Evolutionary conservation across 139 green algal species (phyloP).

Genomic region (Volvox africanus): DNA sequence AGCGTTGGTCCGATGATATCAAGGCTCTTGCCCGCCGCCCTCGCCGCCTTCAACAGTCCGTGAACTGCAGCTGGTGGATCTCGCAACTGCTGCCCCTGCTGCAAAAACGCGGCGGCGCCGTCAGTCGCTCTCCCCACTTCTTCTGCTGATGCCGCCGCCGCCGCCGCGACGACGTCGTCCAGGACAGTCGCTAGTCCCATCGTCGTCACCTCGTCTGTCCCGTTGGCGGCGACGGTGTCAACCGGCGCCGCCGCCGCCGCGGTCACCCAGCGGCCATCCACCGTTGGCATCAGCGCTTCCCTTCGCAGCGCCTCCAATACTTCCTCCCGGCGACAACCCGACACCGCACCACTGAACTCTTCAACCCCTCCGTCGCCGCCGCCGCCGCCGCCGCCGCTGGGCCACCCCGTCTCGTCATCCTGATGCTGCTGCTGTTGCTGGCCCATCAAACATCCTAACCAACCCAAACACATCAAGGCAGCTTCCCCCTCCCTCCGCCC

Average conservation of each 20-base stretch:
- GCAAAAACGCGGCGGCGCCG: too few relatives aligned
- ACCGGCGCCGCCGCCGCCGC: neutral
- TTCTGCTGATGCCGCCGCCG: neutral
- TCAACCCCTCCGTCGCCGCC: neutral
- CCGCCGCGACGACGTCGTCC: neutral
- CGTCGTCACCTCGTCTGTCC: neutral
- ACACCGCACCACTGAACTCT: neutral
- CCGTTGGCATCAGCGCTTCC: conserved; percentile 26
- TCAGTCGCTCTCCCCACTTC: neutral
- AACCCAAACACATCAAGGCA: conserved; percentile 12
- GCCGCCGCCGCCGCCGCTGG: neutral
- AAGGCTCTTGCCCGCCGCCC: neutral
- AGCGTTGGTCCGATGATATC: neutral
- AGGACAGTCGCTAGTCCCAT: too few relatives aligned
- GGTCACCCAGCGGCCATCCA: conserved; percentile 34
- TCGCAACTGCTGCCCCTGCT: neutral
- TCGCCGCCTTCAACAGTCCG: neutral
- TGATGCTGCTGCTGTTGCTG: neutral
- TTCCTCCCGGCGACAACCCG: neutral
- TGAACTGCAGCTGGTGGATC: neutral
- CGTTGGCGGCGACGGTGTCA: too few relatives aligned
- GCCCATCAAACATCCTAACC: neutral
- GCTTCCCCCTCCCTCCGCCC: neutral
- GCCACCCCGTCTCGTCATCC: neutral
- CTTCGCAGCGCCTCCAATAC: conserved; percentile 6